Percentiles rank a stretch among this genome's conserved stretches.
phyloP scores from a whole-genome alignment of 176 grass and related monocot species.

The Ensete glaucum region DNA sequence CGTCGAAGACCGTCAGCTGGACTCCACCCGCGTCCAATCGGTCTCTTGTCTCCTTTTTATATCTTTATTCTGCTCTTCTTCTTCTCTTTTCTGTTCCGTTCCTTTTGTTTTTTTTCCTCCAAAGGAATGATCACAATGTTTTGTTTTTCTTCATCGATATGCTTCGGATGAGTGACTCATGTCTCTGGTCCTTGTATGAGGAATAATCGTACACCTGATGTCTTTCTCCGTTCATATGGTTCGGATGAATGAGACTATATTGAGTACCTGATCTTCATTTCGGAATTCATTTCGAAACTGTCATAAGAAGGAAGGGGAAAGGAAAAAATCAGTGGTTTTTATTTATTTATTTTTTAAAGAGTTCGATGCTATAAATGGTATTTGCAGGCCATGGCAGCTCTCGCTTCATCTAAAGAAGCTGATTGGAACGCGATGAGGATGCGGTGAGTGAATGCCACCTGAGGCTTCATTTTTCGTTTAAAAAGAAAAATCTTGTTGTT shows the following conservation, averaged over 20 bases:
- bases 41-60: constrained; percentile 20
- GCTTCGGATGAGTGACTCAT: no score
- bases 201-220: background rate
- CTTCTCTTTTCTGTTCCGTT: background rate
- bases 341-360: no score
- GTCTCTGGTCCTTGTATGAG: background rate
- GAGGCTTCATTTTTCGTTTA: background rate
- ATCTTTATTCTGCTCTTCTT: background rate
- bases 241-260: background rate
- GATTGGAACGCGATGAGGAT: constrained; percentile 81
- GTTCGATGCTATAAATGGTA: background rate
- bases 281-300: background rate
- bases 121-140: background rate
- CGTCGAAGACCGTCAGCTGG: constrained; percentile 95
- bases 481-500: background rate
- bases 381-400: constrained; percentile 91
- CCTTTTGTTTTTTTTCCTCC: no score
- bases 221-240: background rate
- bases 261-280: background rate
- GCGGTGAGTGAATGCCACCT: constrained; percentile 36
- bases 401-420: constrained; percentile 87
- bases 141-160: background rate
- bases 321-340: no score
- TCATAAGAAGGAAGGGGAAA: no score
- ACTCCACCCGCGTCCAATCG: constrained; percentile 84